phyloP scores from a whole-genome alignment of 1,284 basidiomycete species.

The Blastosporella zonata region DNA sequence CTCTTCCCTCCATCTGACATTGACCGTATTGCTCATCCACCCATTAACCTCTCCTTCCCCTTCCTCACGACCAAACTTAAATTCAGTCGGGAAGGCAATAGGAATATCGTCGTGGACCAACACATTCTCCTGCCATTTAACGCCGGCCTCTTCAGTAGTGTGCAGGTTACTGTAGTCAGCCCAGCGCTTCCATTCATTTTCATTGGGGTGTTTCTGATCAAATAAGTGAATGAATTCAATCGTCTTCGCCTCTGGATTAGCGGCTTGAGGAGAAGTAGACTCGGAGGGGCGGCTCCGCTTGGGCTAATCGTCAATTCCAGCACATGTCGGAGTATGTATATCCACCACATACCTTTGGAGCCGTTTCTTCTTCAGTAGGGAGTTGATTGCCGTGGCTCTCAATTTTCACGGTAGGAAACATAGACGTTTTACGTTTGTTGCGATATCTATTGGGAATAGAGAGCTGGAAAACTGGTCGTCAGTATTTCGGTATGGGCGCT shows the following conservation, averaged over 20 bases:
- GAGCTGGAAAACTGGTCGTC: background rate
- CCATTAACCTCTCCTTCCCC: background rate
- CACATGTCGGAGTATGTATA: no score
- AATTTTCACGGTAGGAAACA: background rate
- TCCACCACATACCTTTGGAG: no score
- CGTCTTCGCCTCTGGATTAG: background rate
- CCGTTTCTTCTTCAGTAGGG: no score
- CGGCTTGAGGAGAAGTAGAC: background rate
- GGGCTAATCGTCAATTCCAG: no score
- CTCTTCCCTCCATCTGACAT: no score
- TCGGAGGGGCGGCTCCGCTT: no score
- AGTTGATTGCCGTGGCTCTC: no score
- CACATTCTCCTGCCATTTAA: background rate
- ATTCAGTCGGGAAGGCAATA: background rate
- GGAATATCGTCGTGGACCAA: background rate
- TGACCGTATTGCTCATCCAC: background rate
- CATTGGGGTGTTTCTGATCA: background rate
- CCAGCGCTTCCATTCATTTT: background rate
- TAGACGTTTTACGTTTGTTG: background rate
- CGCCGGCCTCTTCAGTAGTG: background rate
- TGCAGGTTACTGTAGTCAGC: background rate
- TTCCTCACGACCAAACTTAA: background rate
- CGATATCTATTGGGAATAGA: background rate
- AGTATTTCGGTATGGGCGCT: background rate
- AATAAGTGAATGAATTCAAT: background rate